Evolutionary conservation across 2,329 filamentous ascomycete genomes (phyloP), one percentile per base, ranked within the genome.

Genomic region (Xylaria sp.): DNA sequence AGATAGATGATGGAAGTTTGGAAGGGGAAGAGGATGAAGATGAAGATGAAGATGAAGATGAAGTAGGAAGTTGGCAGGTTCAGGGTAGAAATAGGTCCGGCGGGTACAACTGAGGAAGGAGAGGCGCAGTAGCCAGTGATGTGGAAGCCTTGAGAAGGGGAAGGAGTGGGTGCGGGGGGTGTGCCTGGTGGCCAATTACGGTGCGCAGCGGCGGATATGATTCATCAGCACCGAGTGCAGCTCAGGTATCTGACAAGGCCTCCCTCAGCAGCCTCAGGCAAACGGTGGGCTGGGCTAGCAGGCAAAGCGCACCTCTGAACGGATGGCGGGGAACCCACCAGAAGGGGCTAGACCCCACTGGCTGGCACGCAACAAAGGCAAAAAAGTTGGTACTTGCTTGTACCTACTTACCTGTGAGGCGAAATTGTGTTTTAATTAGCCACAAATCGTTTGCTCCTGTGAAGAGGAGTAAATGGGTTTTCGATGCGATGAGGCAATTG

Each of bases 141-240:
- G 64, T 68, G 64, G 66, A 69, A 71, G 59, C 57, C 59, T 61
- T 66, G 58, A 57, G 63, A 64, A 66, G 49, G 58, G 59, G 56
- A 58, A 60, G 48, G 60, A 56, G 57, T 43, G 19, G 57, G 56
- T 49, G 63, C 49, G 54, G 53, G 34, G 44, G 34, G 39, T 44
- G 43, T 43, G 13, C 17, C 9, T 19, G 5, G 9, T 21, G 37
- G 34, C 66, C 66, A 68, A 66, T 67, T 51, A 64, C 18, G 41
- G 50, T 16, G 20, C 44, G 42, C 7, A 38, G 50, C 34, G 2
- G 13, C 37, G 39, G 53, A 38, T 55, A 61, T 68, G 65, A 69
- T 64, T 69, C 65, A 69, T 66, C 60, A 61, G 58, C 52, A 52
- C 20, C 54, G 29, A 17, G 37, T 34, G 29, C 29, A 34, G 29